These are phyloP conservation scores for Sonneratia alba DNA, from an alignment of 345 rosid species.

Conservation along the genomic window DNA sequence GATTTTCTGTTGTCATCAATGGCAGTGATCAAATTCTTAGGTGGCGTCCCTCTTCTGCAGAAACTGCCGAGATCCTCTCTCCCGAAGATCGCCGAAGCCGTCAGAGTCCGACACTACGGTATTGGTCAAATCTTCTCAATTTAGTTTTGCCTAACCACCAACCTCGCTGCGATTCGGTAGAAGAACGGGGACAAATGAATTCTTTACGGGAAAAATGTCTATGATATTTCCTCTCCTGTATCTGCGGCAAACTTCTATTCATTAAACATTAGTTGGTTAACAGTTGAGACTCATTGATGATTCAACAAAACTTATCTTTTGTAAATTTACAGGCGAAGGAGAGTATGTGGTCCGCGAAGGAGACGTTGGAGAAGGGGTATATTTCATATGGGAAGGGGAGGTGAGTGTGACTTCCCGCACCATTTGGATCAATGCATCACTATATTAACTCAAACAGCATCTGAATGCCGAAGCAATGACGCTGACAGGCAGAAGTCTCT, in stretches of 20 bases:
- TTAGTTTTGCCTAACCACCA: neutral
- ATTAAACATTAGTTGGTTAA: neutral
- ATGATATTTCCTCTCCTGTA: neutral
- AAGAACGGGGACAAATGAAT: neutral
- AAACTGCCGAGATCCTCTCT: conserved; percentile 58
- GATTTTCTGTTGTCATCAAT: neutral
- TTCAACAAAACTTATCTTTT: neutral
- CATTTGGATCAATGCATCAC: neutral
- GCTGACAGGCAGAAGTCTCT: conserved; percentile 66
- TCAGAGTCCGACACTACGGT: conserved; percentile 50
- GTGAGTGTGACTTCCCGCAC: conserved; percentile 24
- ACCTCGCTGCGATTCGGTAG: neutral
- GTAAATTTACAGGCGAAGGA: conserved; percentile 44
- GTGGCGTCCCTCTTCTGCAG: conserved; percentile 65
- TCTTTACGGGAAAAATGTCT: neutral
- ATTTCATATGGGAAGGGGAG: conserved; percentile 86
- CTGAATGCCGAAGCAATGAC: neutral
- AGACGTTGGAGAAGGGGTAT: conserved; percentile 68
- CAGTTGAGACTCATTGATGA: neutral
- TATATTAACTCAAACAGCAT: neutral
- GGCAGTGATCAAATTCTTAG: conserved; percentile 62
- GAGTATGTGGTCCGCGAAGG: conserved; percentile 63
- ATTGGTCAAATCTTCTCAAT: neutral
- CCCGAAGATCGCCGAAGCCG: conserved; percentile 47
- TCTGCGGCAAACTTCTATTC: neutral